Evolutionary conservation across 192 early-diverging fungal genomes (phyloP).

Genomic region (Coemansia biformis): DNA sequence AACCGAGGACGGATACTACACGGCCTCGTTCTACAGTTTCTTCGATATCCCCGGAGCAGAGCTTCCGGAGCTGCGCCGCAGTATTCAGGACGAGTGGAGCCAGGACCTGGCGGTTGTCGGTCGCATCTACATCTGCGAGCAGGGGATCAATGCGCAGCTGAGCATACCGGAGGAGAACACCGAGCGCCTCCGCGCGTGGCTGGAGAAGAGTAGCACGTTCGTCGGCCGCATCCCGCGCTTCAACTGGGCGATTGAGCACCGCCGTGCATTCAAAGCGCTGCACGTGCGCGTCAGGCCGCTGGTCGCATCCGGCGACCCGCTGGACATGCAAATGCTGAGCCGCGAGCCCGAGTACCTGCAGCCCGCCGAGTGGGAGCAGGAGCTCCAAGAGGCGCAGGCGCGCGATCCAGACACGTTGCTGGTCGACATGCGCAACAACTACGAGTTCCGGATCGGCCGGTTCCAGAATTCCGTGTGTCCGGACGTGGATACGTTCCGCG

Average conservation of each 20-base stretch:
- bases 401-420: slow-evolving; percentile 38
- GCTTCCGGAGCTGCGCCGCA: slow-evolving; percentile 8
- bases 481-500: slow-evolving; percentile 68
- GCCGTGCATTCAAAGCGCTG: slow-evolving; percentile 57
- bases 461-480: slow-evolving; percentile 66
- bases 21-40: slow-evolving; percentile 47
- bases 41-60: slow-evolving; percentile 13
- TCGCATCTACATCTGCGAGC: slow-evolving; percentile 65
- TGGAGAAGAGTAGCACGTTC: slow-evolving; percentile 31
- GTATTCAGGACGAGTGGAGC: slow-evolving; percentile 36
- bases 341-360: slow-evolving; percentile 62
- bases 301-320: slow-evolving; percentile 55
- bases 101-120: slow-evolving; percentile 56
- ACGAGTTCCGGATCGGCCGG: slow-evolving; percentile 67
- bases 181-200: slow-evolving; percentile 52
- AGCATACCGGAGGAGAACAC: slow-evolving; percentile 57
- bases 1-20: slow-evolving; percentile 27
- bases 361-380: slow-evolving; percentile 63
- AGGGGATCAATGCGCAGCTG: slow-evolving; percentile 80
- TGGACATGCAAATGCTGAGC: slow-evolving; percentile 52
- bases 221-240: slow-evolving; percentile 43
- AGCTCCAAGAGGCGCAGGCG: slow-evolving; percentile 18
- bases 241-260: slow-evolving; percentile 62
- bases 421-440: slow-evolving; percentile 77
- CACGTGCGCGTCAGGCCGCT: slow-evolving; percentile 64